Evolutionary conservation across 495 filamentous ascomycete genomes (phyloP).

Genomic region (Bacidia gigantensis): DNA sequence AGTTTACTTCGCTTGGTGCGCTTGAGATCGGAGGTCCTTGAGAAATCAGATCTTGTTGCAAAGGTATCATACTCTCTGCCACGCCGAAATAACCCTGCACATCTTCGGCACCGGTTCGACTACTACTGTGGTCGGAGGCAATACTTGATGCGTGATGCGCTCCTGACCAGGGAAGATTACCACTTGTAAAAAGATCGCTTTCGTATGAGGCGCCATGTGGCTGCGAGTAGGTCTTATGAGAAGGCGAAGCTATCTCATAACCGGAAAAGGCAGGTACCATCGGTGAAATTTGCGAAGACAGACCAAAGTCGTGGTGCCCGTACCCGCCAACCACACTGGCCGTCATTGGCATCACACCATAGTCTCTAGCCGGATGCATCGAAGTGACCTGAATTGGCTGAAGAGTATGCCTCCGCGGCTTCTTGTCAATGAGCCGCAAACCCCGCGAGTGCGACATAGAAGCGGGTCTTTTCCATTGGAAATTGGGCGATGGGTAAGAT

Average conservation of each 20-base stretch:
- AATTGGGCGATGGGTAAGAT: constrained; percentile 17
- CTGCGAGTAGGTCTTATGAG: constrained; percentile 10
- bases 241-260: constrained; percentile 14
- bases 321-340: constrained; percentile 30
- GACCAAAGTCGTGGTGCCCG: constrained; percentile 30
- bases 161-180: constrained; percentile 12
- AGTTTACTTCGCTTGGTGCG: constrained; percentile 6
- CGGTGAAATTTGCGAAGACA: constrained; percentile 29
- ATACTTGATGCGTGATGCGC: constrained; percentile 25
- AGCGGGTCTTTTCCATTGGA: constrained; percentile 12
- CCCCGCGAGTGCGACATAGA: constrained; percentile 5
- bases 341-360: constrained; percentile 26
- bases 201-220: constrained; percentile 10
- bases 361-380: constrained; percentile 23
- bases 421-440: constrained; percentile 10
- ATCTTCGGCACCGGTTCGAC: constrained; percentile 7
- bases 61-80: constrained; percentile 13
- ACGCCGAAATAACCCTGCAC: not conserved
- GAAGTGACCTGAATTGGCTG: constrained; percentile 29
- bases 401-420: constrained; percentile 18
- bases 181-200: constrained; percentile 10
- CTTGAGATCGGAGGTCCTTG: constrained; percentile 11
- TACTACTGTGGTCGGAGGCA: constrained; percentile 23
- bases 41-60: constrained; percentile 9
- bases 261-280: constrained; percentile 15